A percentile compares a stretch with the other conserved stretches of the same genome.
Evolutionary conservation across 352 stramenopile genomes (phyloP).

Genomic region (Pythium aristosporum): DNA sequence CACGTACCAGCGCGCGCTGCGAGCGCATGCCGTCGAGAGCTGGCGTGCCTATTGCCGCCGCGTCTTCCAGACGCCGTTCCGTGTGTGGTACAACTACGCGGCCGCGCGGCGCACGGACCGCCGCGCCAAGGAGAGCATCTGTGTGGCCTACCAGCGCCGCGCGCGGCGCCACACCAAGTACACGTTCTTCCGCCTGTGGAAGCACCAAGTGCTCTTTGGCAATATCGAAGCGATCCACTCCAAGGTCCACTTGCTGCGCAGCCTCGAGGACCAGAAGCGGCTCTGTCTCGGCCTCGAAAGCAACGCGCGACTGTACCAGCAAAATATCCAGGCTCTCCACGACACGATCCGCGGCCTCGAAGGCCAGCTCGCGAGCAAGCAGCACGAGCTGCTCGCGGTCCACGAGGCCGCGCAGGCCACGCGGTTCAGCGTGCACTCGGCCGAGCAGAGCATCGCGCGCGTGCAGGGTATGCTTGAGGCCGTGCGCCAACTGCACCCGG

Average conservation of each 20-base stretch:
- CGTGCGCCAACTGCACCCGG: conserved; percentile 64
- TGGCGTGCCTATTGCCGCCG: conserved; percentile 62
- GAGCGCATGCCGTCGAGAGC: conserved; percentile 48
- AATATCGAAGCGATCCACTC: conserved; percentile 69
- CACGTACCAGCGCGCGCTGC: conserved; percentile 53
- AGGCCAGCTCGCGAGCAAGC: conserved; percentile 55
- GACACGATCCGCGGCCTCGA: conserved; percentile 56
- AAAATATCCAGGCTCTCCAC: conserved; percentile 64
- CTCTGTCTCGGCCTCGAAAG: conserved; percentile 63
- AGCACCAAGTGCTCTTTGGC: conserved; percentile 74
- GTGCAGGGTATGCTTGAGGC: conserved; percentile 75
- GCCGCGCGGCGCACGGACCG: conserved; percentile 36
- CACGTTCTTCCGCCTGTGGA: conserved; percentile 80
- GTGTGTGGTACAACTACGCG: conserved; percentile 61
- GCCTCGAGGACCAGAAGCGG: conserved; percentile 77
- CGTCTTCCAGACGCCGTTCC: conserved; percentile 74
- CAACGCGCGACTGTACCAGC: conserved; percentile 56
- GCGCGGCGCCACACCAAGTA: conserved; percentile 68
- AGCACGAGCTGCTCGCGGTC: conserved; percentile 57
- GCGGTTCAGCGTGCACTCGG: conserved; percentile 66
- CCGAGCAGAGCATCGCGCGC: conserved; percentile 69
- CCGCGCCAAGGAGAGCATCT: conserved; percentile 62
- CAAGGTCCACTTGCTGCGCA: conserved; percentile 56
- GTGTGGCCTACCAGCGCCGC: conserved; percentile 61
- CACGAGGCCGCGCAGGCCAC: conserved; percentile 63